Percentiles rank a stretch among this genome's conserved stretches.
Evolutionary conservation across 371 early-diverging fungal species (phyloP).

Genomic region (Capillidium rhysosporum): DNA sequence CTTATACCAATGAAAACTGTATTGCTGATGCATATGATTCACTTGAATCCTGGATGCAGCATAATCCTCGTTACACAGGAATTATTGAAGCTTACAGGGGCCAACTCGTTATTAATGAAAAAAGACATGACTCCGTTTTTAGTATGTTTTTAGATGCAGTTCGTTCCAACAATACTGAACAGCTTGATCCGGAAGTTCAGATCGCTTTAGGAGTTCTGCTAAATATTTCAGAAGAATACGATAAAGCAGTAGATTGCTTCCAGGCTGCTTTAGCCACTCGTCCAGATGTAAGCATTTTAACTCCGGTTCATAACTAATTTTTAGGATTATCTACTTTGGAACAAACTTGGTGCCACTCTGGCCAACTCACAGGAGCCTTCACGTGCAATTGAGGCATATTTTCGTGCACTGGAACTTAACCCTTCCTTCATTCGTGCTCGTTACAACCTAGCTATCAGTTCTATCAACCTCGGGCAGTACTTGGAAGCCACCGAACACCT

Average conservation of each 20-base stretch:
- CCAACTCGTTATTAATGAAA: slow-evolving; percentile 8
- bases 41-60: slow-evolving; percentile 67
- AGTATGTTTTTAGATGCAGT: slow-evolving; percentile 61
- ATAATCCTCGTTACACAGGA: slow-evolving; percentile 43
- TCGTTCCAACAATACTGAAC: slow-evolving; percentile 38
- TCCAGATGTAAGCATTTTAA: slow-evolving; percentile 38
- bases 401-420: slow-evolving; percentile 75
- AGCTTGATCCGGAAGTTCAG: slow-evolving; percentile 79
- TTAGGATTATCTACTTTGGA: slow-evolving; percentile 86
- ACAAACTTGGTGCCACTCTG: slow-evolving; percentile 87
- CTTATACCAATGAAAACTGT: slow-evolving; percentile 82
- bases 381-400: slow-evolving; percentile 82
- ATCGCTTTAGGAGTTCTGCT: slow-evolving; percentile 85
- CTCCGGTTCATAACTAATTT: not conserved
- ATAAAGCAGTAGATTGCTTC: slow-evolving; percentile 93
- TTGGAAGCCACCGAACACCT: slow-evolving; percentile 84
- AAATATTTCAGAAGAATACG: slow-evolving; percentile 71
- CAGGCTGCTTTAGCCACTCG: slow-evolving; percentile 65
- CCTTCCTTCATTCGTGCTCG: slow-evolving; percentile 87
- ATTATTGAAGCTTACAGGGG: slow-evolving; percentile 8
- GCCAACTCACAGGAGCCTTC: slow-evolving; percentile 61
- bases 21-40: slow-evolving; percentile 63
- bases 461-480: slow-evolving; percentile 74
- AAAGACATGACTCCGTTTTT: slow-evolving; percentile 51
- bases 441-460: slow-evolving; percentile 84